phyloP scores from a whole-genome alignment of 257 asterid species.

The Paraleonurus japonicus region DNA sequence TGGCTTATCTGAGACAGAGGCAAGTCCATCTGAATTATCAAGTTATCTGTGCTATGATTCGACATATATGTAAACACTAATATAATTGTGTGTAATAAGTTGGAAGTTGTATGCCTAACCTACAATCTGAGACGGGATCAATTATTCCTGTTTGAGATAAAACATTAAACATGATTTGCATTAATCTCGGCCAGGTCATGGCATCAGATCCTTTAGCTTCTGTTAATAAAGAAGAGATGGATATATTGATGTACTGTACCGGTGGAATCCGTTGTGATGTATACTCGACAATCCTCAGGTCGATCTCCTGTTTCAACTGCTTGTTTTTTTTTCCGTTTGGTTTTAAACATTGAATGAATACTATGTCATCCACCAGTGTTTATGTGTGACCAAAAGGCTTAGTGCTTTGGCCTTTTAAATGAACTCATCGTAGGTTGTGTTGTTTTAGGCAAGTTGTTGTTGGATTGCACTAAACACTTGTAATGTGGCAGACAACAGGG shows the following conservation, averaged over 20 bases:
- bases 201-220: constrained; percentile 77
- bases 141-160: not conserved
- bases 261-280: constrained; percentile 98
- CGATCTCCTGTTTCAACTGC: constrained; percentile 6
- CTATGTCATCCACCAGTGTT: too few species aligned
- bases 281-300: constrained; percentile 91
- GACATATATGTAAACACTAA: constrained; percentile 5
- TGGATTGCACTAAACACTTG: constrained; percentile 15
- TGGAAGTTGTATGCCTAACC: too few species aligned
- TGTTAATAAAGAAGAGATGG: constrained; percentile 76
- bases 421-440: not conserved
- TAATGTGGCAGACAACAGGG: constrained; percentile 58
- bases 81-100: not conserved
- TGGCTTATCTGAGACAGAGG: constrained; percentile 71
- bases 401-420: not conserved
- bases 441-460: not conserved
- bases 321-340: not conserved
- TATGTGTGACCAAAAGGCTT: not conserved
- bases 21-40: constrained; percentile 33
- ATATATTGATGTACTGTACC: constrained; percentile 92
- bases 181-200: constrained; percentile 39
- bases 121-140: too few species aligned
- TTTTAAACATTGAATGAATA: not conserved
- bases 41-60: constrained; percentile 10
- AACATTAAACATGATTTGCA: constrained; percentile 14